Base-by-base conservation (phyloP, 1,284 basidiomycete genomes). In the Apiotrichum gracile region DNA sequence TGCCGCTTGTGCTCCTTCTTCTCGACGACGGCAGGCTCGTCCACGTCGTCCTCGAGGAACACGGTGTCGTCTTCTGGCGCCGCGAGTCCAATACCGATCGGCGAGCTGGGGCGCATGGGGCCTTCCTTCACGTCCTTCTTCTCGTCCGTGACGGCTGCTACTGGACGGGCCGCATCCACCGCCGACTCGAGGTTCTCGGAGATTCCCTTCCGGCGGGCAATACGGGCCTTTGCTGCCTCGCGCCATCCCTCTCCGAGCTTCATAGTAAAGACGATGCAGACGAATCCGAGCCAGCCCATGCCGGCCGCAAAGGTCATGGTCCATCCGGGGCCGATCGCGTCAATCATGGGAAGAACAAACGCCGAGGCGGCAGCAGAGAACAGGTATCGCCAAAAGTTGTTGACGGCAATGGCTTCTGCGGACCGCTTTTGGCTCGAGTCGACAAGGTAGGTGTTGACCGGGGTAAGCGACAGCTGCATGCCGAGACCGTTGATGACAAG, bases 391-490 rank as follows among this genome's bases (percentile, higher is more conserved):
- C 42, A 52, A n/a, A 61, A 73, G 48, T 76, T 76, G 61, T 75
- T 75, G 37, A 72, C 66, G 26, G 73, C 70, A 13, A 74, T 66
- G 4, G 78, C 77, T 60, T 85, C 82, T 1, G 82, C 81, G 52
- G 80, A 80, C 17, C 77, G 73, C 4, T 68, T 62, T 38, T 81
- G 81, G 64, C 82, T 64, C 14, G 80, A 68, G 58, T 85, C 84
- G 17, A 85, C 80, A 22, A 73, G 68, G 29, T 85, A 85, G 9
- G 83, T 78, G 39, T 80, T 78, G 1, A 77, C 63, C 0, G 82
- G 81, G 0, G 78, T 77, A 6, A 85, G 66, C 6, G 79, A 73
- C 43, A 81, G 45, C 71, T 72, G 72, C 31, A 69, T 55, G 4
- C 63, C 66, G 2, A 68, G 38, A 73, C 79, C 53, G 77, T 78